phyloP scores from a whole-genome alignment of 1,139 yeast species.

The Debaryomyces singareniensis region DNA sequence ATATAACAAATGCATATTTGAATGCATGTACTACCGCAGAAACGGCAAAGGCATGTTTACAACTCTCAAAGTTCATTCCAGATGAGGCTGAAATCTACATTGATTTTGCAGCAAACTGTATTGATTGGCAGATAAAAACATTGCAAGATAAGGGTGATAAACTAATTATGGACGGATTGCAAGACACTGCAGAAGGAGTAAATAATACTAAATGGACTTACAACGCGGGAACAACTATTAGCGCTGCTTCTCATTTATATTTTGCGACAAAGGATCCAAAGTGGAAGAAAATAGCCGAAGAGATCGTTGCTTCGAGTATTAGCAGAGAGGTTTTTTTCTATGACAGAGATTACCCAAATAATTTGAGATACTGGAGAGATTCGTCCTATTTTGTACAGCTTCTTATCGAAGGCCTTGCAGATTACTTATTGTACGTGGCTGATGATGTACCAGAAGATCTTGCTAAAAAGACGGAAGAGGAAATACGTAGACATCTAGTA shows the following conservation, averaged over 20 bases:
- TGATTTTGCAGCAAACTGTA: conserved; percentile 49
- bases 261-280: conserved; percentile 45
- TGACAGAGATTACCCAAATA: conserved; percentile 57
- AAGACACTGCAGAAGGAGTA: conserved; percentile 37
- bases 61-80: conserved; percentile 50
- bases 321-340: conserved; percentile 52
- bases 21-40: conserved; percentile 69
- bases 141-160: conserved; percentile 52
- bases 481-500: conserved; percentile 43
- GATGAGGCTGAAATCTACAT: conserved; percentile 37
- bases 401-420: conserved; percentile 64
- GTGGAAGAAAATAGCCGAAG: conserved; percentile 53
- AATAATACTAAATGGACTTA: conserved; percentile 62
- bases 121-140: conserved; percentile 47
- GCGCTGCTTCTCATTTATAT: conserved; percentile 49
- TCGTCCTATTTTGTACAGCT: conserved; percentile 59
- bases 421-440: conserved; percentile 48
- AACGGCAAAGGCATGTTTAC: conserved; percentile 61
- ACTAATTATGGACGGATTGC: conserved; percentile 59
- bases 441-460: conserved; percentile 37
- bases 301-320: conserved; percentile 55
- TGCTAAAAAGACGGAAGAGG: conserved; percentile 31
- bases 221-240: conserved; percentile 60
- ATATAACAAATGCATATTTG: conserved; percentile 50
- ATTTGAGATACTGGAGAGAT: conserved; percentile 60